Evolutionary conservation across 2,329 filamentous ascomycete species (phyloP).

Genomic region (Catunica adiposa): DNA sequence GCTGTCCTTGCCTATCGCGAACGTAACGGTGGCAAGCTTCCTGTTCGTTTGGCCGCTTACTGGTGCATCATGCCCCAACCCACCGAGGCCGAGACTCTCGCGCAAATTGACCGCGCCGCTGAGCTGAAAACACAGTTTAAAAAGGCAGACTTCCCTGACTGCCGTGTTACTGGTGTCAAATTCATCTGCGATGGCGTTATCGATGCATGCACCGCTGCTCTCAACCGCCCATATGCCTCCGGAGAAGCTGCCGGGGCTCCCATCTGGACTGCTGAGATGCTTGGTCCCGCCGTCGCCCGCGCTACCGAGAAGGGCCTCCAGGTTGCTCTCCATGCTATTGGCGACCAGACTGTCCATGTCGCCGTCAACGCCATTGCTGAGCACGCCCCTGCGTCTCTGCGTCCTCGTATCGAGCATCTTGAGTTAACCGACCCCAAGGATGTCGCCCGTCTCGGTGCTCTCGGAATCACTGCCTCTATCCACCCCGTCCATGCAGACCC

Average conservation of each 20-base stretch:
- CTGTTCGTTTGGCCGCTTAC: conserved; percentile 36
- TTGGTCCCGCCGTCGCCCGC: conserved; percentile 36
- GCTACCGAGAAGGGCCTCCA: conserved; percentile 39
- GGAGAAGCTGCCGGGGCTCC: conserved; percentile 28
- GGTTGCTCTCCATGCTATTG: conserved; percentile 48
- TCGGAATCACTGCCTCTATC: conserved; percentile 44
- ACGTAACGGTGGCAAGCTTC: conserved; percentile 20
- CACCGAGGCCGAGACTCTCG: conserved; percentile 25
- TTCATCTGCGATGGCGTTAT: conserved; percentile 49
- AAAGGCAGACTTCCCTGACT: conserved; percentile 22
- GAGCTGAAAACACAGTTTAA: conserved; percentile 25
- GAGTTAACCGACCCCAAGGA: conserved; percentile 41
- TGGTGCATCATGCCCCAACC: conserved; percentile 38
- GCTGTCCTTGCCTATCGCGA: conserved; percentile 30
- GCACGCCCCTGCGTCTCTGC: conserved; percentile 27
- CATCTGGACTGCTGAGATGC: conserved; percentile 36
- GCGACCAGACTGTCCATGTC: conserved; percentile 39
- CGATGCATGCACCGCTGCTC: conserved; percentile 46
- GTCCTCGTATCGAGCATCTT: conserved; percentile 49
- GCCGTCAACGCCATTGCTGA: conserved; percentile 39
- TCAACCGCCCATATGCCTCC: conserved; percentile 41
- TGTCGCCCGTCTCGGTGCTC: conserved; percentile 35
- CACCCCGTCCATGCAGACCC: conserved; percentile 45
- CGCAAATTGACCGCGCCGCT: conserved; percentile 34
- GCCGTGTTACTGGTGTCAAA: conserved; percentile 44